Evolutionary conservation across 345 rosid species (phyloP), one percentile per base, ranked within the genome.

Genomic region (Sonneratia caseolaris): DNA sequence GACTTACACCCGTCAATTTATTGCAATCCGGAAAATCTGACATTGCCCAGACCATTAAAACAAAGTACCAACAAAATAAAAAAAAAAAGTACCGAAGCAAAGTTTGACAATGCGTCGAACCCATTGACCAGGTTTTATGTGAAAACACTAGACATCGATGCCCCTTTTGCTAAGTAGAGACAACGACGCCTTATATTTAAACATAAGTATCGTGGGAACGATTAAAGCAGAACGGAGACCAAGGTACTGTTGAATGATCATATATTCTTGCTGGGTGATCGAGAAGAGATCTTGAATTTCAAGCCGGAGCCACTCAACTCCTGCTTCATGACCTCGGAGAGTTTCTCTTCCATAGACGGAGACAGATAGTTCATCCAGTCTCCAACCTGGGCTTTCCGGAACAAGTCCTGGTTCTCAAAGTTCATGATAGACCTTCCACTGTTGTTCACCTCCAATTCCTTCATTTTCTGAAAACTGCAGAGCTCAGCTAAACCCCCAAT

Each of bases 381-480:
- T 1, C 81, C 81, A 5, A 70, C 79, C 72, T 74, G 70, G 11
- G 72, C 78, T 55, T 59, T 72, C 74, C 81, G 62, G 37, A 75
- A 77, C 48, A 47, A 74, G 35, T 24, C 36, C 45, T 51, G 70
- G n/a, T 74, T 72, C 10, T 78, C 74, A 18, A 57, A 47, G 38
- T 36, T 24, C 47, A 53, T 1, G 14, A 19, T 57, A 13, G 49
- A 51, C 45, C 45, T 69, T 1, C 74, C 72, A 7, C 3, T 24
- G 37, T 77, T 37, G 71, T 74, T 76, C 57, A 71, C 70, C 71
- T 68, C 74, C 68, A 66, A 45, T 11, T 77, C 78, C 55, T 76
- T 80, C 69, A 80, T 42, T 27, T 64, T 76, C n/a, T 72, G 61
- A 3, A 66, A 76, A 57, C 78, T 76, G 36, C 80, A 76, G 1